phyloP scores from a whole-genome alignment of 345 rosid genomes.

The Microcos paniculata region DNA sequence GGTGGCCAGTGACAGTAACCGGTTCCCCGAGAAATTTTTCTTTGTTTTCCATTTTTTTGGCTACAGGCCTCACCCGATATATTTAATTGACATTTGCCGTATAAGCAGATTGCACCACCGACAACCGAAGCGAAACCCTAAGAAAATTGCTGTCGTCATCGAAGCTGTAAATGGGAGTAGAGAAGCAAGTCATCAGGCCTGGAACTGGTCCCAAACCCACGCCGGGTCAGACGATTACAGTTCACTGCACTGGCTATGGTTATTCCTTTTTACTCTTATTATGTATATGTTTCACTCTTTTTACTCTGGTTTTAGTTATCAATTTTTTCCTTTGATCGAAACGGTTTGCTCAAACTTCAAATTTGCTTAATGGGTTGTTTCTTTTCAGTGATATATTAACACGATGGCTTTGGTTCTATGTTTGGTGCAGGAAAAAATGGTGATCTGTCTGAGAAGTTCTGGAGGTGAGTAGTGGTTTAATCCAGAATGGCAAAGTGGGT shows the following conservation, averaged over 20 bases:
- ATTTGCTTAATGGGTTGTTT: background rate
- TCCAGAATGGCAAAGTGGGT: background rate
- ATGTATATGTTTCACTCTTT: background rate
- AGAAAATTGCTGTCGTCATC: background rate
- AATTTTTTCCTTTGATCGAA: background rate
- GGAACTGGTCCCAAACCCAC: constrained; percentile 58
- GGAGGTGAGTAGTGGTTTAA: constrained; percentile 58
- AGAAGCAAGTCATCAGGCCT: constrained; percentile 56
- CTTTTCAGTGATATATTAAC: background rate
- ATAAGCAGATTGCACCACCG: background rate
- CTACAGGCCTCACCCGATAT: background rate
- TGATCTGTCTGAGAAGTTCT: constrained; percentile 79
- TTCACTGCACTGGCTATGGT: constrained; percentile 79
- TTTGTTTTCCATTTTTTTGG: background rate
- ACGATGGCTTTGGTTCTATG: background rate
- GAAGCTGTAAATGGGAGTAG: constrained; percentile 46
- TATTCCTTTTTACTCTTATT: background rate
- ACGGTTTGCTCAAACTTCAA: background rate
- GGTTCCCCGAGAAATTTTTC: background rate
- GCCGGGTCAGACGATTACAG: constrained; percentile 63
- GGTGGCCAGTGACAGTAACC: background rate
- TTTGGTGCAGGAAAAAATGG: constrained; percentile 75
- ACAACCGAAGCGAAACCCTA: constrained; percentile 17
- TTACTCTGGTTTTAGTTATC: background rate
- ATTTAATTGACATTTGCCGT: background rate